Conservation (phyloP, 2,329 filamentous ascomycete genomes). For the Colletotrichum chlorophyti region DNA sequence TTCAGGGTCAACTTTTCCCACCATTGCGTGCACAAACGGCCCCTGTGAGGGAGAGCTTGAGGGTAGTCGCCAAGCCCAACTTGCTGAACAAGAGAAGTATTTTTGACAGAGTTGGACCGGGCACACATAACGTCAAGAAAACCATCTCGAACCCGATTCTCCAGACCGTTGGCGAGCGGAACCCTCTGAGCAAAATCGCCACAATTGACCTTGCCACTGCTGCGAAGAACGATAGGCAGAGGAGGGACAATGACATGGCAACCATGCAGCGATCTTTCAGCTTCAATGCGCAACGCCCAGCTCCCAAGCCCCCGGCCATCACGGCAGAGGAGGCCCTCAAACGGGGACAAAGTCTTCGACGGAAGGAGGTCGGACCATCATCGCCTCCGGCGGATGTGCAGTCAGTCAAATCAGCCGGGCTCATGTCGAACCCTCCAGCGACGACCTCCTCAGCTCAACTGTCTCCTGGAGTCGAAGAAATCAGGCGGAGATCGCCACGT, state of each 20-base stretch:
- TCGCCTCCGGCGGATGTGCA: slow-evolving; percentile 22
- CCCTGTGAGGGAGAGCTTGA: slow-evolving; percentile 30
- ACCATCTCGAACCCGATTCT: slow-evolving; percentile 59
- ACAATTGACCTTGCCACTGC: slow-evolving; percentile 59
- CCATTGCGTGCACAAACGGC: slow-evolving; percentile 42
- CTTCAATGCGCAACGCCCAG: slow-evolving; percentile 42
- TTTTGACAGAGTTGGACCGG: slow-evolving; percentile 34
- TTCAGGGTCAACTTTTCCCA: slow-evolving; percentile 50
- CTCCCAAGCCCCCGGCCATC: slow-evolving; percentile 43
- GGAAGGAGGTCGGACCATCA: slow-evolving; percentile 42
- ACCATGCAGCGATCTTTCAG: slow-evolving; percentile 38
- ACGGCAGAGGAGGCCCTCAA: slow-evolving; percentile 41
- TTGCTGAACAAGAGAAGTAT: slow-evolving; percentile 36
- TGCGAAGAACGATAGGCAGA: slow-evolving; percentile 51
- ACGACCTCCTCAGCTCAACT: slow-evolving; percentile 55
- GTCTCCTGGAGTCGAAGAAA: slow-evolving; percentile 56
- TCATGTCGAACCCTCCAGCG: slow-evolving; percentile 41
- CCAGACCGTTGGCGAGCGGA: slow-evolving; percentile 40
- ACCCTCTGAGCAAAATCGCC: slow-evolving; percentile 51
- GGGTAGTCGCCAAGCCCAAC: slow-evolving; percentile 27
- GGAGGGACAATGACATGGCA: slow-evolving; percentile 41
- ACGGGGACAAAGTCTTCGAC: slow-evolving; percentile 43
- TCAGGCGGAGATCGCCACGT: slow-evolving; percentile 60
- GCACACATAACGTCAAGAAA: slow-evolving; percentile 43
- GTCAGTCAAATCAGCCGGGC: slow-evolving; percentile 33